Base-by-base conservation (phyloP, 371 early-diverging fungal species). In the Syncephalastrum contaminatum region DNA sequence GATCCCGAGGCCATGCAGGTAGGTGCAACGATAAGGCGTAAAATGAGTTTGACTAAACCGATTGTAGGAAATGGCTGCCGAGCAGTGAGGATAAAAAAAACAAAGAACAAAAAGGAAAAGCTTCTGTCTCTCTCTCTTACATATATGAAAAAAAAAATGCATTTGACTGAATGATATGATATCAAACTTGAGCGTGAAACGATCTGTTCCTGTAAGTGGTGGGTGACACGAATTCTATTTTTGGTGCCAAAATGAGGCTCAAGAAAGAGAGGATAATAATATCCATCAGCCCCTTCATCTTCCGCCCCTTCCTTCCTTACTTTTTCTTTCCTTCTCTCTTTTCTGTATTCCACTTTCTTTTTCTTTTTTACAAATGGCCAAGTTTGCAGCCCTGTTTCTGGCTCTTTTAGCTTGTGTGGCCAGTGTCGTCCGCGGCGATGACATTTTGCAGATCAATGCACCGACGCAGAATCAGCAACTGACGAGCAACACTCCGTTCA, bases 41-140 rank as follows among this genome's bases (percentile, higher is more conserved):
- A 15, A 42, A 39, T n/a, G 16, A 39, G 30, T 14, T 20, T 13
- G 21, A 21, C 53, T 39, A 20, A 53, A 20, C 21, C 20, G 53
- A 12, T 45, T 20, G 25, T 50, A 57, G 57, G 57, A 57, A 57
- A 57, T 57, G 57, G 57, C 57, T 41, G 57, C 48, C 21, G 22
- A 43, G 25, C 57, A 48, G 36, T 46, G 50, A 57, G 36, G 36
- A 30, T 30, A 30, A 30, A 8, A 8, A 30, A 30, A 30, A 30
- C 5, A 30, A 30, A 30, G 10, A 5, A 30, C 10, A 30, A 30
- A 30, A 30, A 30, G 36, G 36, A 43, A 53, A 53, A 43, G 45
- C 45, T 45, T 30, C 36, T 30, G 36, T 30, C 6, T 30, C 36
- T 30, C 36, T 27, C 22, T 49, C 18, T 51, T 40, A 51, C 40